Conservation (phyloP, 805 yeast genomes). For the Isabelozyma pseudorhagii region DNA sequence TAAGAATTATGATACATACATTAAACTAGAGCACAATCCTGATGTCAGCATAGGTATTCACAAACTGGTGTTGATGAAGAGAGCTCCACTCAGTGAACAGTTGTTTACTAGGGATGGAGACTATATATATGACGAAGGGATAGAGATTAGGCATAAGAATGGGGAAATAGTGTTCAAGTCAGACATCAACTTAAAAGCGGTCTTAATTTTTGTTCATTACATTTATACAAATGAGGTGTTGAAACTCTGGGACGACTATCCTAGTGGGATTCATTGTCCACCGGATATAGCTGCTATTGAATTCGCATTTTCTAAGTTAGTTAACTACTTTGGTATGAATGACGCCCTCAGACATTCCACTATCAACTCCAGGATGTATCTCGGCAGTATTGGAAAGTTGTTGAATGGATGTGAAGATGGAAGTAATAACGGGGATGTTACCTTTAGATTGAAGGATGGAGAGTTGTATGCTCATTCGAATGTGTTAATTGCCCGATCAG, state of each 20-base stretch:
- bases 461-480: slow-evolving; percentile 46
- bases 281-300: slow-evolving; percentile 23
- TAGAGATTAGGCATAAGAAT: slow-evolving; percentile 18
- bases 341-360: slow-evolving; percentile 5
- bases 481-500: slow-evolving; percentile 54
- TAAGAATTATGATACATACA: slow-evolving; percentile 34
- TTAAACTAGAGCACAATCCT: slow-evolving; percentile 20
- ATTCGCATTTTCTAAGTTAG: slow-evolving; percentile 21
- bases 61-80: slow-evolving; percentile 22
- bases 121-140: slow-evolving; percentile 17
- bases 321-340: slow-evolving; percentile 17
- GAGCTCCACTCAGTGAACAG: slow-evolving; percentile 26
- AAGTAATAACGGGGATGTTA: slow-evolving; percentile 36
- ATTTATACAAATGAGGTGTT: slow-evolving; percentile 47
- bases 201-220: slow-evolving; percentile 40
- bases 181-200: slow-evolving; percentile 30
- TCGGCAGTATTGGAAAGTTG: slow-evolving; percentile 12
- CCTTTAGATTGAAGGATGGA: slow-evolving; percentile 46
- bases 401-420: slow-evolving; percentile 10
- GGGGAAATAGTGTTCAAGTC: slow-evolving; percentile 16
- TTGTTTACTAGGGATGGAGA: slow-evolving; percentile 20
- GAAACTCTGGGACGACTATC: slow-evolving; percentile 45
- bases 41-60: slow-evolving; percentile 33
- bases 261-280: slow-evolving; percentile 23
- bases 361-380: slow-evolving; percentile 21